A percentile compares a stretch with the other conserved stretches of the same genome.
Evolutionary conservation across 305 asterid genomes (phyloP).

Genomic region (Fraxinus ornus): DNA sequence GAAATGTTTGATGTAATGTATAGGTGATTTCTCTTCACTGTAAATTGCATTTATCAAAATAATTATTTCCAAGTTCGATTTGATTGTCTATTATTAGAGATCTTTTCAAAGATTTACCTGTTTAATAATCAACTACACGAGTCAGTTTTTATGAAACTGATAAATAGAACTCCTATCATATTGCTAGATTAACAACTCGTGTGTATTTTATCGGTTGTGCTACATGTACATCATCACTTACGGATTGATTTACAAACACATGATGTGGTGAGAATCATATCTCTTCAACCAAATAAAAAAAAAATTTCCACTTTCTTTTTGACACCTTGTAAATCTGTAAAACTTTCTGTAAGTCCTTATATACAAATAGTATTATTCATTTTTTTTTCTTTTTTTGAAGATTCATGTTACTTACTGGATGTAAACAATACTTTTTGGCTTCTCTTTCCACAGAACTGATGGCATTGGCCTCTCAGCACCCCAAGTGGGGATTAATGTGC

Average conservation of each 20-base stretch:
- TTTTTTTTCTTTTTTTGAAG: not conserved
- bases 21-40: slow-evolving; percentile 43
- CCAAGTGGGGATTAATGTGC: slow-evolving; percentile 88
- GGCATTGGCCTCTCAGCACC: slow-evolving; percentile 98
- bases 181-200: not conserved
- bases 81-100: not conserved
- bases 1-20: slow-evolving; percentile 98
- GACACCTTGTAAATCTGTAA: no score
- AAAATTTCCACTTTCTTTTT: no score
- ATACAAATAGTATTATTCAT: no score
- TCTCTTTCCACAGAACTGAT: slow-evolving; percentile 68
- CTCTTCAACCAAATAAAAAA: no score
- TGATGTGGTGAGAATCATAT: no score
- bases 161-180: not conserved
- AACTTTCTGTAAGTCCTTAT: no score
- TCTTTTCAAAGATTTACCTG: not conserved
- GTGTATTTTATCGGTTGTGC: no score
- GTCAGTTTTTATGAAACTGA: not conserved
- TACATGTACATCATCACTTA: no score
- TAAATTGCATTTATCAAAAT: not conserved
- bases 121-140: not conserved
- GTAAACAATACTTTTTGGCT: slow-evolving; percentile 43
- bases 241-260: no score
- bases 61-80: not conserved
- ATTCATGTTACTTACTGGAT: slow-evolving; percentile 33